A percentile compares a stretch with the other conserved stretches of the same genome.
Evolutionary conservation across 768 basidiomycete genomes (phyloP).

Genomic region (Pisolithus microcarpus): DNA sequence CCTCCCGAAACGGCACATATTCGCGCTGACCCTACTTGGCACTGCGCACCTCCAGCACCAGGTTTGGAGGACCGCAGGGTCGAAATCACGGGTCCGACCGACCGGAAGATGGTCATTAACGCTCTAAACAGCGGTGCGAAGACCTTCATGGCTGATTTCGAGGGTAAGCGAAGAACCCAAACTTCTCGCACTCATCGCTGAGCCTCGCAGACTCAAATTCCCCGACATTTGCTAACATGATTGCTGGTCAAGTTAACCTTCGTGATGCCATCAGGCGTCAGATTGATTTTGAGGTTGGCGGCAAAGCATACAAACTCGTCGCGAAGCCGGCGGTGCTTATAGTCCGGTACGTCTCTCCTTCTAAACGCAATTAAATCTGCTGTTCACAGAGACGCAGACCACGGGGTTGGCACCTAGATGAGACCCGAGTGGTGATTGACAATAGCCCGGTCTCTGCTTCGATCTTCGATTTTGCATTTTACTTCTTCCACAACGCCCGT

Average conservation of each 20-base stretch:
- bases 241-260: constrained; percentile 91
- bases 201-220: constrained; percentile 70
- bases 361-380: neutral
- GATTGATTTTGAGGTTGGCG: constrained; percentile 82
- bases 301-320: constrained; percentile 87
- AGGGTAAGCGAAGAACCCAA: constrained; percentile 47
- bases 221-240: constrained; percentile 88
- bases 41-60: constrained; percentile 83
- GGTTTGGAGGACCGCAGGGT: constrained; percentile 93
- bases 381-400: constrained; percentile 44
- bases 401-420: constrained; percentile 97
- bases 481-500: constrained; percentile 94
- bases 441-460: constrained; percentile 86
- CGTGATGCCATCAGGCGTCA: constrained; percentile 83
- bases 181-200: constrained; percentile 10
- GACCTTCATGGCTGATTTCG: constrained; percentile 99
- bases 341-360: constrained; percentile 61
- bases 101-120: constrained; percentile 99
- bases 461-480: constrained; percentile 94
- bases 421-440: constrained; percentile 85
- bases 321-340: constrained; percentile 86
- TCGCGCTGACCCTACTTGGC: constrained; percentile 85
- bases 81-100: constrained; percentile 97
- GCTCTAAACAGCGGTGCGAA: constrained; percentile 92
- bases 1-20: constrained; percentile 82